Conservation (phyloP, 352 stramenopile genomes). For the Globisporangium polare region DNA sequence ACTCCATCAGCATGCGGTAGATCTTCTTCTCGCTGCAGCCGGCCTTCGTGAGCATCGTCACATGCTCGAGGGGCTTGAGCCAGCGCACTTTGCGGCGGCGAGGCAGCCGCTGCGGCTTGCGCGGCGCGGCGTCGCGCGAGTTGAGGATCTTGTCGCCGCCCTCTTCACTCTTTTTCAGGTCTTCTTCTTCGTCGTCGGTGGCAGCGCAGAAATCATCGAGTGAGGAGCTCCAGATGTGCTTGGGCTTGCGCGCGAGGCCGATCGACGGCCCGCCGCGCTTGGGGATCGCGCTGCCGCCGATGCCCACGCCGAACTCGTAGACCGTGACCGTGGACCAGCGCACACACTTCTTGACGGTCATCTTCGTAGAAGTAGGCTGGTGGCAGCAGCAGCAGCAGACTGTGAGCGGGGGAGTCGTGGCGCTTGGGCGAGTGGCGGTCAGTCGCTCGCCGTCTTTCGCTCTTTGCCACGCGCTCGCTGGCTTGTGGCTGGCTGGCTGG, state of each 20-base stretch:
- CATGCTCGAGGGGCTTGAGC: constrained; percentile 58
- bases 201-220: constrained; percentile 22
- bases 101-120: constrained; percentile 19
- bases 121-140: neutral
- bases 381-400: neutral
- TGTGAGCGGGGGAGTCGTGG: neutral
- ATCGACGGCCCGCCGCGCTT: constrained; percentile 41
- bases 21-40: constrained; percentile 64
- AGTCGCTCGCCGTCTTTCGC: constrained; percentile 1
- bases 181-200: constrained; percentile 13
- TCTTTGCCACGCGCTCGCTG: constrained; percentile 4
- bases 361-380: neutral
- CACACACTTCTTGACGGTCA: constrained; percentile 28
- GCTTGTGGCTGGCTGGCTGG: neutral
- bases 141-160: neutral
- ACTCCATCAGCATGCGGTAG: constrained; percentile 66
- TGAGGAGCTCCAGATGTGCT: constrained; percentile 29
- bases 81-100: constrained; percentile 47
- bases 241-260: constrained; percentile 30
- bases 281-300: constrained; percentile 41
- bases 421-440: neutral
- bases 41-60: constrained; percentile 61
- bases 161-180: neutral
- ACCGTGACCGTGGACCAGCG: constrained; percentile 54
- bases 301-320: constrained; percentile 48